These are phyloP conservation scores for Plantago coronopus DNA, from an alignment of 305 asterid species.

Conservation along the genomic window DNA sequence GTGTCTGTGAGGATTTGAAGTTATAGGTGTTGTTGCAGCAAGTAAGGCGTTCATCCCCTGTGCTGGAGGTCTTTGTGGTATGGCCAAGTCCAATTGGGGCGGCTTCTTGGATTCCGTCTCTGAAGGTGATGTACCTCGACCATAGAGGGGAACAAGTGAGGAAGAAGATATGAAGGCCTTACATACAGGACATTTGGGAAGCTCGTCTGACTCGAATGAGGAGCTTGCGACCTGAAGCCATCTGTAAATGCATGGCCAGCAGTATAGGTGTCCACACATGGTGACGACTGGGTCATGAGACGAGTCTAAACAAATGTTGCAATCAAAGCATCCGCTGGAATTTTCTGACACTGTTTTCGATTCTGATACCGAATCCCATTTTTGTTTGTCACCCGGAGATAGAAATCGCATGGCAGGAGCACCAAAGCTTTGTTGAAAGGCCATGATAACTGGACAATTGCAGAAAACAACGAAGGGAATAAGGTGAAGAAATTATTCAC, in stretches of 20 bases:
- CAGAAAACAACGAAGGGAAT: background rate
- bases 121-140: conserved; percentile 54
- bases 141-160: conserved; percentile 74
- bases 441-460: conserved; percentile 52
- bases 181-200: conserved; percentile 73
- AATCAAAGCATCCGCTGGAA: conserved; percentile 62
- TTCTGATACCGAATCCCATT: conserved; percentile 29
- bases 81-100: conserved; percentile 32
- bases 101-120: conserved; percentile 43
- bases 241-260: conserved; percentile 75
- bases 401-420: conserved; percentile 32
- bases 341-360: conserved; percentile 36
- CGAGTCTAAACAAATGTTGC: conserved; percentile 69
- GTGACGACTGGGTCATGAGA: conserved; percentile 64
- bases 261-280: conserved; percentile 61
- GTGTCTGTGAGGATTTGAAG: conserved; percentile 30
- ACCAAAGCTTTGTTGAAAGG: conserved; percentile 36
- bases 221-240: conserved; percentile 69
- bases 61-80: conserved; percentile 71
- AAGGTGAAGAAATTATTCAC: background rate
- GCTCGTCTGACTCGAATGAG: conserved; percentile 46
- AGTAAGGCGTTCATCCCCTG: conserved; percentile 29
- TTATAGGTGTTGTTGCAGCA: conserved; percentile 27
- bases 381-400: conserved; percentile 44
- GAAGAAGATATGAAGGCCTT: conserved; percentile 58